Percentiles rank a stretch among this genome's conserved stretches.
phyloP scores from a whole-genome alignment of 2,329 filamentous ascomycete species.

The Cladosporium cucumerinum region DNA sequence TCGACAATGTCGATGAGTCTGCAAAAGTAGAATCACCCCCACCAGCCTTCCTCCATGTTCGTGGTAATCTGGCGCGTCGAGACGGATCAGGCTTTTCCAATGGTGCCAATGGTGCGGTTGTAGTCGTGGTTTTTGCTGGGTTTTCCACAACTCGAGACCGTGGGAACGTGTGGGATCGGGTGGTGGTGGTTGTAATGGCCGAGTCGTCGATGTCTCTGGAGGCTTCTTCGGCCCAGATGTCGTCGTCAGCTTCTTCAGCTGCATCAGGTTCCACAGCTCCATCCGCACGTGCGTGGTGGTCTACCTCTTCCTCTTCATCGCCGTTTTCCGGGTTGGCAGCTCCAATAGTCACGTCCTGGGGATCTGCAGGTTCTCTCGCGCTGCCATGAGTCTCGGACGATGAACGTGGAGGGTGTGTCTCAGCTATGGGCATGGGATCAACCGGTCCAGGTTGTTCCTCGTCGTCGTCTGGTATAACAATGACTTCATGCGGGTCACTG shows the following conservation, averaged over 20 bases:
- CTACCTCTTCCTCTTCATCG: neutral
- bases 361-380: neutral
- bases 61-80: slow-evolving; percentile 40
- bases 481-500: neutral
- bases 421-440: neutral
- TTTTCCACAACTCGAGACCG: slow-evolving; percentile 32
- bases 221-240: slow-evolving; percentile 50
- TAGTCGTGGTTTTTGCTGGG: slow-evolving; percentile 25
- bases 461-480: slow-evolving; percentile 11
- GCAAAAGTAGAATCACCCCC: slow-evolving; percentile 38
- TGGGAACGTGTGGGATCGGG: slow-evolving; percentile 8
- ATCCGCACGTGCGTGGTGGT: neutral
- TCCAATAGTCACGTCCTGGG: neutral
- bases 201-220: slow-evolving; percentile 35
- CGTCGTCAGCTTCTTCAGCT: slow-evolving; percentile 24
- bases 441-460: neutral
- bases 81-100: slow-evolving; percentile 33
- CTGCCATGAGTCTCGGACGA: neutral
- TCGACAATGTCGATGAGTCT: slow-evolving; percentile 32
- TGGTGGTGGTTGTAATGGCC: neutral
- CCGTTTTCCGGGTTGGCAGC: neutral
- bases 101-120: neutral
- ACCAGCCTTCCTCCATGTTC: slow-evolving; percentile 42
- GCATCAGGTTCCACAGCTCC: slow-evolving; percentile 2
- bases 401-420: neutral